phyloP scores from a whole-genome alignment of 192 early-diverging fungal genomes.

The Entomortierella lignicola region DNA sequence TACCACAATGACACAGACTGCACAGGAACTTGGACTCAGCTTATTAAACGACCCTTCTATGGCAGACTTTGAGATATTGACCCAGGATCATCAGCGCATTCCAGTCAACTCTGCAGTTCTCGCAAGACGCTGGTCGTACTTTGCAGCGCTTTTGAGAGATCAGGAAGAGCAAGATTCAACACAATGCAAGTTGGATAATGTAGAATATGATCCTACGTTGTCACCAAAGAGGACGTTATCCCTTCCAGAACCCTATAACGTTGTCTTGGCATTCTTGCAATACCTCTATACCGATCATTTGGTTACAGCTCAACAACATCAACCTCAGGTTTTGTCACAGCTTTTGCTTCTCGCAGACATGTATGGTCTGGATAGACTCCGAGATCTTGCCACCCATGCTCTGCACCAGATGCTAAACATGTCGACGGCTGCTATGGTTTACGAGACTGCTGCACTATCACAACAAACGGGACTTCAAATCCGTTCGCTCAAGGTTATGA shows the following conservation, averaged over 20 bases:
- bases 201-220: slow-evolving; percentile 43
- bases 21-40: slow-evolving; percentile 61
- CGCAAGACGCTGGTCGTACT: slow-evolving; percentile 59
- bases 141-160: slow-evolving; percentile 51
- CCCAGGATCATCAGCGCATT: slow-evolving; percentile 53
- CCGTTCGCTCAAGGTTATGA: slow-evolving; percentile 64
- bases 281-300: slow-evolving; percentile 76
- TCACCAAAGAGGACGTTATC: slow-evolving; percentile 47
- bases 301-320: slow-evolving; percentile 74
- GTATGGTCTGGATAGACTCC: slow-evolving; percentile 69
- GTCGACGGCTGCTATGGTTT: slow-evolving; percentile 72
- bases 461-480: slow-evolving; percentile 76
- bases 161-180: slow-evolving; percentile 46
- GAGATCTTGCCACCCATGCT: slow-evolving; percentile 63
- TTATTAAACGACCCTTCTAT: slow-evolving; percentile 58
- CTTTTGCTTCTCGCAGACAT: slow-evolving; percentile 71
- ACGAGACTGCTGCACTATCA: slow-evolving; percentile 72
- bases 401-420: slow-evolving; percentile 73
- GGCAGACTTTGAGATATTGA: slow-evolving; percentile 59
- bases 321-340: slow-evolving; percentile 74
- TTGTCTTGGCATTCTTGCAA: slow-evolving; percentile 71
- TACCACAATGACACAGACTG: slow-evolving; percentile 55
- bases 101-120: slow-evolving; percentile 61
- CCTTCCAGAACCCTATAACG: slow-evolving; percentile 58
- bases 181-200: slow-evolving; percentile 35